Evolutionary conservation across 331 rosid species (phyloP), one percentile per base, ranked within the genome.

Genomic region (Cydonia oblonga): DNA sequence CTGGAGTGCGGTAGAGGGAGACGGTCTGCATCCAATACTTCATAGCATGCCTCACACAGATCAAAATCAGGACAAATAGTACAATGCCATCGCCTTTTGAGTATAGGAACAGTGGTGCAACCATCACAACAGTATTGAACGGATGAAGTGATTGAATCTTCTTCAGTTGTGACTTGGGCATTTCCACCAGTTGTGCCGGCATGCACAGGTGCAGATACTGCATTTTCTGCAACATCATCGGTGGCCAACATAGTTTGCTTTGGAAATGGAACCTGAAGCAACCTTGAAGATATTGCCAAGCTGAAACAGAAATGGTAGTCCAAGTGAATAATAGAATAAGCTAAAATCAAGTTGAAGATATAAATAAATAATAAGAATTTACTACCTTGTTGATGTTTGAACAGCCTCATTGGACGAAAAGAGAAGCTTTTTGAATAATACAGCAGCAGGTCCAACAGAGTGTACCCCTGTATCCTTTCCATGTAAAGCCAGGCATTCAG

Each of bases 221-320:
- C 86, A 84, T 82, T 90, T 78, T 95, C 99, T 30, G 72, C 85
- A 35, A 84, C 86, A 89, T 95, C 99, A 82, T 95, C 99, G 33
- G 99, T 90, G 67, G 96, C 90, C 77, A 95, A 72, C 99, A 95
- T 84, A 28, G 97, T 95, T 87, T 95, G 99, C 84, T 91, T 95
- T 57, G 99, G 99, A 84, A 95, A 95, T 49, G 99, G 99, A 71
- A 95, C 99, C 85, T 95, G 99, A 49, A 95, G 99, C 90, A 95
- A 86, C 81, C 96, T 95, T 1, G 99, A 95, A 76, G 97, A 90
- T 91, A 95, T 91, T 58, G 99, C 99, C 87, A 95, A 81, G 82
- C 99, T 95, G 96, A 63, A 79, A 81, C 76, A 38, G 56, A 68
- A 57, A 77, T 35, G 63, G 32, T 68, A 70, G 72, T 54, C 32